Percentiles rank a stretch among this genome's conserved stretches.
These are phyloP conservation scores for Venturia nashicola DNA, from an alignment of 2,329 filamentous ascomycete genomes.

Conservation along the genomic window DNA sequence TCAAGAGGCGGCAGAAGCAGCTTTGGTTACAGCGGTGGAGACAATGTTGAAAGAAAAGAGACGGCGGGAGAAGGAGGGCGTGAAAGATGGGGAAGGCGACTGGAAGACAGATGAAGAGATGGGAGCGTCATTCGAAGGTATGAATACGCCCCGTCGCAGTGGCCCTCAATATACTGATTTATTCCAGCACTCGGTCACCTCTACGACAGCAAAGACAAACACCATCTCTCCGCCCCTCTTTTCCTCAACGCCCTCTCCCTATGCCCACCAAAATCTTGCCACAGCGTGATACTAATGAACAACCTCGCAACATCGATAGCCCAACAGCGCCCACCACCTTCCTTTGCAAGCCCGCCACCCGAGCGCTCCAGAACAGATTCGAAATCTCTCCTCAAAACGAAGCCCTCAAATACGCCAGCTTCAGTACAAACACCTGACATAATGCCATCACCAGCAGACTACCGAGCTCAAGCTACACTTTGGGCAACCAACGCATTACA, in stretches of 20 bases:
- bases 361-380: neutral
- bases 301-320: slow-evolving; percentile 65
- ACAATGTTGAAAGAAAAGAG: slow-evolving; percentile 63
- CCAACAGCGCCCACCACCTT: slow-evolving; percentile 38
- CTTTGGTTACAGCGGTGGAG: slow-evolving; percentile 71
- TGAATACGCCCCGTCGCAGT: slow-evolving; percentile 18
- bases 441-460: slow-evolving; percentile 37
- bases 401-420: slow-evolving; percentile 26
- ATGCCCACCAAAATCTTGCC: slow-evolving; percentile 53
- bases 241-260: slow-evolving; percentile 75
- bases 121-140: slow-evolving; percentile 61
- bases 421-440: neutral
- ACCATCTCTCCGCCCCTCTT: slow-evolving; percentile 72
- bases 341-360: slow-evolving; percentile 14
- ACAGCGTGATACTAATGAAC: slow-evolving; percentile 77
- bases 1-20: slow-evolving; percentile 59
- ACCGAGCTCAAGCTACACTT: slow-evolving; percentile 44
- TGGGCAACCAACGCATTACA: slow-evolving; percentile 71
- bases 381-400: slow-evolving; percentile 21
- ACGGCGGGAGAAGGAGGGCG: slow-evolving; percentile 52
- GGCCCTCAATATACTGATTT: slow-evolving; percentile 24
- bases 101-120: slow-evolving; percentile 63
- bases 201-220: slow-evolving; percentile 61
- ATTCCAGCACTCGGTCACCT: slow-evolving; percentile 55
- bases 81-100: slow-evolving; percentile 56